Base-by-base conservation (phyloP, 495 filamentous ascomycete genomes). In the Xylaria venustula region DNA sequence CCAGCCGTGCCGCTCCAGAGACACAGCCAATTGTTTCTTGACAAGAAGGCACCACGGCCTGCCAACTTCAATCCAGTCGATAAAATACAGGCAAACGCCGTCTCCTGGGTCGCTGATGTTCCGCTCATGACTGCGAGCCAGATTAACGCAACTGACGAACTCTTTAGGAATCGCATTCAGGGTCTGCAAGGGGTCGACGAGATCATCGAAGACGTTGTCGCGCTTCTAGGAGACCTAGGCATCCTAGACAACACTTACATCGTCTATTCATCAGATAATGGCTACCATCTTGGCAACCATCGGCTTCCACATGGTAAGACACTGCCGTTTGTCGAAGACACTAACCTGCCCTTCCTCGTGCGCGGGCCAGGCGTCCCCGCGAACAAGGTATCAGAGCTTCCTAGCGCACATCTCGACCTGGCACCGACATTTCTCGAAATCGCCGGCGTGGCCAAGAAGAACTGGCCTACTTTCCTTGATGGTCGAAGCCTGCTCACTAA, bases 221-320 rank as follows among this genome's bases (percentile, higher is more conserved):
- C 64, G 1, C 72, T 75, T 1, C 71, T 87, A 0, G 73, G 82
- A 26, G 63, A 75, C 8, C 75, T 73, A 25, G 76, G 67, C 25
- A 58, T 79, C 45, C 58, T 84, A 7, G 79, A 85, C 20, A 80
- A 87, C 55, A 87, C 84, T 0, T 64, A 54, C 17, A 26, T 87
- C 42, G 76, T 87, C 54, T 87, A 80, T 64, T 82, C 82, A 3
- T 79, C 79, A 0, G 85, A 87, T 59, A 87, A 87, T 54, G 84
- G 85, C 0, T 87, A 83, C 67, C 82, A 86, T 58, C 81, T 87
- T 54, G 83, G 83, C 14, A 82, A 86, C 59, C 84, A 87, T 58
- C 77, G 85, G 4, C 54, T 86, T 9, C 80, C 79, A 6, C 81
- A 83, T 2, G 85, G 85, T 1, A 87, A 87, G 67, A 72, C 78